Base-by-base conservation (phyloP, 306 rosid genomes). In the Biancaea sappan region DNA sequence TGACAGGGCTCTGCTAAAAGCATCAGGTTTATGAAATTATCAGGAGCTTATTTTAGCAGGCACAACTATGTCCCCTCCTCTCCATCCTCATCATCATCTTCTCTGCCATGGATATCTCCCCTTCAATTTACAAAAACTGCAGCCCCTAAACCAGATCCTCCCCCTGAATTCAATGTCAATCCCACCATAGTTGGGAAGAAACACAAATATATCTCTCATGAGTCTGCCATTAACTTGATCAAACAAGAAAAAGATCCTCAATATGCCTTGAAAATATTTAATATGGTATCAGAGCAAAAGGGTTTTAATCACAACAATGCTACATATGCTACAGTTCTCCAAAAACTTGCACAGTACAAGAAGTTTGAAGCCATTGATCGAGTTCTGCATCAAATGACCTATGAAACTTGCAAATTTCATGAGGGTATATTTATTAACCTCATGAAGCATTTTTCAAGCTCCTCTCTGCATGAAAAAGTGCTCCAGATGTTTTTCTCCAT, bases 171-270 rank as follows among this genome's bases (percentile, higher is more conserved):
- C 43, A 37, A 28, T 35, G 24, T 40, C 5, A 26, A 71, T 38
- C 24, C 66, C 15, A 44, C n/a, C 6, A 84, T 78, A 73, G 12
- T 43, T 66, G 75, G 50, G 72, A 84, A 74, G 76, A 91, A 89
- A 65, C 13, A 59, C 44, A 88, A 80, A 28, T 89, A 70, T 52
- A 65, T 91, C 40, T 85, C 96, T 57, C 97, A 91, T 15, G 89
- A 88, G 40, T 44, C 75, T 44, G 92, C 93, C 37, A 80, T 91
- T 38, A 68, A 65, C 75, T 78, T 89, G 71, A 94, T 94, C 68
- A 89, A 85, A 77, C 88, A 86, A n/a, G 94, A 82, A 80, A 91
- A 80, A 71, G 92, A 94, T 79, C 98, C 96, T 9, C 94, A 86
- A 22, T 90, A 77, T 59, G 98, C 97, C 8, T 80, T 91, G 75